Percentiles rank a stretch among this genome's conserved stretches.
Evolutionary conservation across 2,329 filamentous ascomycete species (phyloP).

Genomic region (Sclerotinia nivalis): DNA sequence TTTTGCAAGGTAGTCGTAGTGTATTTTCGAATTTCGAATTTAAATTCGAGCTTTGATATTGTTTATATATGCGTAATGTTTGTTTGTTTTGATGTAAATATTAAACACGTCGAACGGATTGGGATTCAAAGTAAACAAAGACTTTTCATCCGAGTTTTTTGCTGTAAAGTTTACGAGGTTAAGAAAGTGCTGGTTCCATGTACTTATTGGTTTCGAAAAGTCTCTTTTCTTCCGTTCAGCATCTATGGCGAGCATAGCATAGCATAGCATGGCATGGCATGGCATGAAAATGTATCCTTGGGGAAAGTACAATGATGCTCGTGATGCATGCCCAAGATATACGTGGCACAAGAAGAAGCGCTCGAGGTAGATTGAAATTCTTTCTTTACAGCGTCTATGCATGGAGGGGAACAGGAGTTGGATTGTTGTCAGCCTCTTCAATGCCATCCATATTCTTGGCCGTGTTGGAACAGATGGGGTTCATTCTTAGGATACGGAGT

Average conservation of each 20-base stretch:
- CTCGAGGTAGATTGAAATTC: no score
- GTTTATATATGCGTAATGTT: neutral
- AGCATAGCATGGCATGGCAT: neutral
- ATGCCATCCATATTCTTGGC: neutral
- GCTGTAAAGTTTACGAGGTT: no score
- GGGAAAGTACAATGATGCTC: neutral
- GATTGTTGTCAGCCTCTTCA: neutral
- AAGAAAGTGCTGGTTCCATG: neutral
- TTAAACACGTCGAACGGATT: neutral
- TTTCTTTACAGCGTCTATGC: slow-evolving; percentile 7
- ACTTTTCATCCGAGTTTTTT: neutral
- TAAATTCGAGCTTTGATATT: neutral
- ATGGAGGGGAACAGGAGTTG: neutral
- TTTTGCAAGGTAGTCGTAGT: neutral
- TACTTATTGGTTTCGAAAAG: neutral
- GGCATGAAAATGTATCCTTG: neutral
- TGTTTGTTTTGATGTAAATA: neutral
- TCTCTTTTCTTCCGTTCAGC: neutral
- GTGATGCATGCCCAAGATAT: slow-evolving; percentile 4
- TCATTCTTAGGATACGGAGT: neutral
- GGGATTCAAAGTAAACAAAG: neutral
- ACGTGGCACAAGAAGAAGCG: slow-evolving; percentile 9
- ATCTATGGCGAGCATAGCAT: neutral
- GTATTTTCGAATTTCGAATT: neutral
- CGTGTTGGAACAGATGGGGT: neutral